Evolutionary conservation across 2,329 filamentous ascomycete genomes (phyloP).

Genomic region (Penicillium sp.): DNA sequence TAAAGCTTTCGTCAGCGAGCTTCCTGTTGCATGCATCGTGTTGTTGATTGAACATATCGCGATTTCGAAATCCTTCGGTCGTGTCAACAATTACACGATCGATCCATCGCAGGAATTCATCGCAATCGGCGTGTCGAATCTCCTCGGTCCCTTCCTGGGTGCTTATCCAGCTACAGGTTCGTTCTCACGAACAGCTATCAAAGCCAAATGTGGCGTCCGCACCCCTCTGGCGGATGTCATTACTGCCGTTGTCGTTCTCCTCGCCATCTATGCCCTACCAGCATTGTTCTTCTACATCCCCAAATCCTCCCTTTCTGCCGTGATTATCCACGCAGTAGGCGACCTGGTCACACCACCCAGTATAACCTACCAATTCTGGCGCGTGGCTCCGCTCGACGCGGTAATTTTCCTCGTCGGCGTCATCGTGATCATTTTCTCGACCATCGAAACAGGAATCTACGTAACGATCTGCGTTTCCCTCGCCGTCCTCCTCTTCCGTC

Average conservation of each 20-base stretch:
- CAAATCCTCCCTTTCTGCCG: conserved; percentile 71
- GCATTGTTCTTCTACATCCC: conserved; percentile 92
- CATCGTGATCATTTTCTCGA: conserved; percentile 78
- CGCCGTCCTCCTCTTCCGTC: conserved; percentile 74
- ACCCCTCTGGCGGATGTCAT: conserved; percentile 87
- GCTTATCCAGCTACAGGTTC: conserved; percentile 89
- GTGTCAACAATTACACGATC: conserved; percentile 91
- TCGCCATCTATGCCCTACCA: conserved; percentile 83
- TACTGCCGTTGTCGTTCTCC: conserved; percentile 76
- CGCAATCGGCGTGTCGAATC: conserved; percentile 86
- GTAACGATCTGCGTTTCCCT: conserved; percentile 74
- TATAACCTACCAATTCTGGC: conserved; percentile 89
- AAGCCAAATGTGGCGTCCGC: conserved; percentile 88
- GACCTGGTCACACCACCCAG: conserved; percentile 87
- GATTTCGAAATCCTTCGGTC: conserved; percentile 90
- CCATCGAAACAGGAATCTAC: conserved; percentile 92
- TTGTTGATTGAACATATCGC: conserved; percentile 92
- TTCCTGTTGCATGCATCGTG: conserved; percentile 83
- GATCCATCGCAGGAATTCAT: conserved; percentile 92
- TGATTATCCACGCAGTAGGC: conserved; percentile 91
- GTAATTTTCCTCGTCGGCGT: conserved; percentile 89
- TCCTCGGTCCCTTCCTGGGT: conserved; percentile 84
- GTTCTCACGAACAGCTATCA: conserved; percentile 90
- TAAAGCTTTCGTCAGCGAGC: conserved; percentile 65
- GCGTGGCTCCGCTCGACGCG: conserved; percentile 82